Percentiles rank a stretch among this genome's conserved stretches.
phyloP scores from a whole-genome alignment of 345 rosid species.

The Diplotaxis tenuifolia region DNA sequence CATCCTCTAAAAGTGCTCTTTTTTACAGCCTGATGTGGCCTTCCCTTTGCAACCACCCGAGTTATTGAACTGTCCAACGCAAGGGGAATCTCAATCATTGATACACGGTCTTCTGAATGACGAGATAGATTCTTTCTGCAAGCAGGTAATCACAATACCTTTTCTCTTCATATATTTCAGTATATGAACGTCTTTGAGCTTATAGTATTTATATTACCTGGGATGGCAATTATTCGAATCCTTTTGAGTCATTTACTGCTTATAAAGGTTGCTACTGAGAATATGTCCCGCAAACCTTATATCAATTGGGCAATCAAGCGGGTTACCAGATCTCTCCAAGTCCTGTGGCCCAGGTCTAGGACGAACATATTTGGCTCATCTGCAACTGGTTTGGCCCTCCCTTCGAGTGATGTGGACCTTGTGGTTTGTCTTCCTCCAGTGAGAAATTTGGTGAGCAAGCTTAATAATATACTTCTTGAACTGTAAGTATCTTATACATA shows the following conservation, averaged over 20 bases:
- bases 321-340: constrained; percentile 92
- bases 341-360: constrained; percentile 96
- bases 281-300: constrained; percentile 78
- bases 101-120: constrained; percentile 71
- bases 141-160: constrained; percentile 53
- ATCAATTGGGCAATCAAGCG: constrained; percentile 96
- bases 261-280: constrained; percentile 76
- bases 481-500: constrained; percentile 35
- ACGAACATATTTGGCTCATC: constrained; percentile 89
- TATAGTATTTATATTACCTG: constrained; percentile 2
- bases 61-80: constrained; percentile 51
- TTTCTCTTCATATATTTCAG: constrained; percentile 15
- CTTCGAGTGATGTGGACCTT: constrained; percentile 98
- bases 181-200: constrained; percentile 7
- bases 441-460: constrained; percentile 77
- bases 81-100: constrained; percentile 58
- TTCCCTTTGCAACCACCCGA: constrained; percentile 81
- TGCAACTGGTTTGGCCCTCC: constrained; percentile 95
- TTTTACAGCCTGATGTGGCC: constrained; percentile 82
- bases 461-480: constrained; percentile 15
- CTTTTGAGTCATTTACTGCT: constrained; percentile 25
- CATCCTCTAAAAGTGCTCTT: constrained; percentile 37
- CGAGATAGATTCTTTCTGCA: constrained; percentile 86
- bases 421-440: constrained; percentile 98
- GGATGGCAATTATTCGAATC: constrained; percentile 16